Evolutionary conservation across 2,329 filamentous ascomycete species (phyloP), one percentile per base, ranked within the genome.

Genomic region (Mollisia scopiformis): DNA sequence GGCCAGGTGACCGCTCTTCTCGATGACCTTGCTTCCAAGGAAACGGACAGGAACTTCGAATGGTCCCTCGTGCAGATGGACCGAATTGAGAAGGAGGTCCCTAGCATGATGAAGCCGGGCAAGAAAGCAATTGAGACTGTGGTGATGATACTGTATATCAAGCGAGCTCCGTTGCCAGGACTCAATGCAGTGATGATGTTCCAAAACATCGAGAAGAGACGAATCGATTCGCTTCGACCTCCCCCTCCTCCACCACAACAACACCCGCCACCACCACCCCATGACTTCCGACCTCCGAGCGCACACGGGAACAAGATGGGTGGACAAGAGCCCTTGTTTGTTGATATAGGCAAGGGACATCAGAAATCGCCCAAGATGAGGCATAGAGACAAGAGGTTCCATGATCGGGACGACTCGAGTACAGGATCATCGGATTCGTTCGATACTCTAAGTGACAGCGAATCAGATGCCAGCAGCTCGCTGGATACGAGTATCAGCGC

Each of bases 51-150:
- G 2, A 55, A 65, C 43, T 74, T 72, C 61, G 61, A 66, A 41
- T 75, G 69, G 69, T 66, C 68, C 2, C 61, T 74, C 27, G 66
- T 62, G 6, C 71, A 74, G 54, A 55, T 73, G 16, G 67, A 69
- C 14, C 63, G 59, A 30, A 62, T 61, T 51, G 39, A 60, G 30
- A 65, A 52, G 35, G 39, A 54, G 8, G 30, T 61, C 31, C 59
- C 33, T 1, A 54, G 55, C 19, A 62, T 27, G n/a, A n/a, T n/a
- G 39, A 63, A 63, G 41, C 41, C 57, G 11, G 49, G 51, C n/a
- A 59, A 60, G 13, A 67, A 63, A 52, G 30, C 52, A 8, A 58
- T 55, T 11, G 69, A 71, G 59, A 73, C 71, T 0, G 55, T 61
- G 7, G 62, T 65, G 3, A 71, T 73, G 52, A 71, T 65, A 1